Conservation (phyloP, 805 yeast species). For the Hemisphaericaspora nanyangensis region DNA sequence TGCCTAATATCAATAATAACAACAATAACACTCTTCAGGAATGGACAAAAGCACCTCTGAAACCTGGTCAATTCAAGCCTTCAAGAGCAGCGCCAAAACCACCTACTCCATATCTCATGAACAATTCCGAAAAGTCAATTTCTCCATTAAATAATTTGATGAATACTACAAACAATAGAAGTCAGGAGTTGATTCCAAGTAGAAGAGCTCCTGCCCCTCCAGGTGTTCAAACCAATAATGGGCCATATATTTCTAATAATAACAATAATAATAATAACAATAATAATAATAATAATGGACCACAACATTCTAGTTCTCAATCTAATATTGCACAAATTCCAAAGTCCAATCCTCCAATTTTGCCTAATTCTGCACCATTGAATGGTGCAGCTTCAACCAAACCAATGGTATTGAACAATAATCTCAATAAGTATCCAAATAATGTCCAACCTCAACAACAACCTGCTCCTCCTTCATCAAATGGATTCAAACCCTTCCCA, state of each 20-base stretch:
- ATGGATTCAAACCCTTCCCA: constrained; percentile 7
- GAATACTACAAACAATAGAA: constrained; percentile 16
- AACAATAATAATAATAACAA: constrained; percentile 1
- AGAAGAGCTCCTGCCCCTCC: constrained; percentile 61
- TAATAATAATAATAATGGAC: neutral
- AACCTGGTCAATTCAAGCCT: constrained; percentile 24
- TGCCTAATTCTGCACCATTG: constrained; percentile 14
- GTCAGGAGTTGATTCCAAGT: constrained; percentile 35
- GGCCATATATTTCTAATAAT: neutral
- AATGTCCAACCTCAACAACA: constrained; percentile 7
- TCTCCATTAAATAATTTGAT: constrained; percentile 35
- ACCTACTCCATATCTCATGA: constrained; percentile 38
- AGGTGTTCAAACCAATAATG: constrained; percentile 5
- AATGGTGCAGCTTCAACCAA: neutral
- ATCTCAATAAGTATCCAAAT: neutral
- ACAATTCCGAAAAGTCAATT: constrained; percentile 8
- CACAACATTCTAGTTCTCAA: too few relatives aligned
- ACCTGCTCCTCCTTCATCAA: neutral
- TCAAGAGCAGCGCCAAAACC: constrained; percentile 41
- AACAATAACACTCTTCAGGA: constrained; percentile 33
- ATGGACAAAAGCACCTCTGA: constrained; percentile 34
- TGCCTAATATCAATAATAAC: constrained; percentile 9
- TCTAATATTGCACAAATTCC: constrained; percentile 16
- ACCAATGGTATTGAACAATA: neutral
- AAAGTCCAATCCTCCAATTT: constrained; percentile 28